Conservation (phyloP, 192 early-diverging fungal genomes). For the Podila epicladia region DNA sequence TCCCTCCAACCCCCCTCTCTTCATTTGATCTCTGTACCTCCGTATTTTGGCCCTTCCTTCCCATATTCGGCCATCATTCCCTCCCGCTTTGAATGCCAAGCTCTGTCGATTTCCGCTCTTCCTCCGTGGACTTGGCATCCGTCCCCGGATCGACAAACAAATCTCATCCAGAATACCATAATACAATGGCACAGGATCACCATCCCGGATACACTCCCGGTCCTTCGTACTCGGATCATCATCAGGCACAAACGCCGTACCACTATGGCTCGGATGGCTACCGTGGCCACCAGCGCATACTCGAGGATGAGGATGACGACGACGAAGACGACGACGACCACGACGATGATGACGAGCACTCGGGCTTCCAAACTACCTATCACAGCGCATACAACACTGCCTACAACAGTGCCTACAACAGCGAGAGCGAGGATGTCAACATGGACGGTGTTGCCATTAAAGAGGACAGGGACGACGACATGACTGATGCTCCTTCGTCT, state of each 20-base stretch:
- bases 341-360: slow-evolving; percentile 37
- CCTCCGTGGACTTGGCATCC: slow-evolving; percentile 28
- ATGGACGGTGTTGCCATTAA: slow-evolving; percentile 42
- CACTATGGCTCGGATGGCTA: slow-evolving; percentile 9
- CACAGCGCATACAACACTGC: slow-evolving; percentile 37
- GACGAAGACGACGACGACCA: slow-evolving; percentile 31
- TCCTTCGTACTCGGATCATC: background rate
- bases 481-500: slow-evolving; percentile 36
- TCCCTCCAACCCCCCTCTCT: no score
- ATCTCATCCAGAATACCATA: background rate
- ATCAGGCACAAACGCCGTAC: background rate
- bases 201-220: background rate
- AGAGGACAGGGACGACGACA: slow-evolving; percentile 32
- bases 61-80: background rate
- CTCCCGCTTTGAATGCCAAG: slow-evolving; percentile 45
- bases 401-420: slow-evolving; percentile 42
- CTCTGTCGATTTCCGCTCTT: slow-evolving; percentile 9
- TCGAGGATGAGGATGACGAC: slow-evolving; percentile 26
- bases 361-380: slow-evolving; percentile 21
- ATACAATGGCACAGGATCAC: background rate
- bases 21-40: background rate
- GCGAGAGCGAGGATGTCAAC: slow-evolving; percentile 43
- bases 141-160: background rate
- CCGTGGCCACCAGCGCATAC: slow-evolving; percentile 14
- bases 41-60: slow-evolving; percentile 8